phyloP scores from a whole-genome alignment of 176 grass and related monocot species.

The Aegilops tauschii region DNA sequence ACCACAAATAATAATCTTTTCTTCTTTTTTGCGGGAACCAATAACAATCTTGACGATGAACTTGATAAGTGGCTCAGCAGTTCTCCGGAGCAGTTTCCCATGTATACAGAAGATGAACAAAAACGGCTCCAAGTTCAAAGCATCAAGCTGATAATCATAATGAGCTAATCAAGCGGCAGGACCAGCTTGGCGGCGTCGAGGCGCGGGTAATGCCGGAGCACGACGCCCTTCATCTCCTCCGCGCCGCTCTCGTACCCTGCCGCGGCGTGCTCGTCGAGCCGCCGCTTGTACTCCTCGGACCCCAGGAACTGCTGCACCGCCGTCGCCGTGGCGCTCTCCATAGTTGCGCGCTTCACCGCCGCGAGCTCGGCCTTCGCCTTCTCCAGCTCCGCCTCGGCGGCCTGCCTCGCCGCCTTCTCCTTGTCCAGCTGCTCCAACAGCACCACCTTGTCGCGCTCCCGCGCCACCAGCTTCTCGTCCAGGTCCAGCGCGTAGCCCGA shows the following conservation, averaged over 20 bases:
- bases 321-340: not conserved
- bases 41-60: no score
- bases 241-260: conserved; percentile 4
- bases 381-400: not conserved
- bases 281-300: not conserved
- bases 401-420: no score
- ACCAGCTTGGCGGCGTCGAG: conserved; percentile 18
- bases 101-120: no score
- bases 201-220: not conserved
- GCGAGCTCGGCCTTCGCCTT: not conserved
- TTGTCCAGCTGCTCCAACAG: conserved; percentile 11
- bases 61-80: no score
- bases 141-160: no score
- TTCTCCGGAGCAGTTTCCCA: no score
- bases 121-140: no score
- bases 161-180: not conserved
- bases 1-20: no score
- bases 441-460: not conserved
- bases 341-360: not conserved
- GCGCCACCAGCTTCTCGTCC: not conserved
- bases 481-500: not conserved
- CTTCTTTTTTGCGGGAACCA: no score
- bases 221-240: conserved; percentile 34
- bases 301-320: not conserved
- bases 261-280: conserved; percentile 9